Evolutionary conservation across 1,284 basidiomycete species (phyloP), one percentile per base, ranked within the genome.

Genomic region (Trametes polyzona): DNA sequence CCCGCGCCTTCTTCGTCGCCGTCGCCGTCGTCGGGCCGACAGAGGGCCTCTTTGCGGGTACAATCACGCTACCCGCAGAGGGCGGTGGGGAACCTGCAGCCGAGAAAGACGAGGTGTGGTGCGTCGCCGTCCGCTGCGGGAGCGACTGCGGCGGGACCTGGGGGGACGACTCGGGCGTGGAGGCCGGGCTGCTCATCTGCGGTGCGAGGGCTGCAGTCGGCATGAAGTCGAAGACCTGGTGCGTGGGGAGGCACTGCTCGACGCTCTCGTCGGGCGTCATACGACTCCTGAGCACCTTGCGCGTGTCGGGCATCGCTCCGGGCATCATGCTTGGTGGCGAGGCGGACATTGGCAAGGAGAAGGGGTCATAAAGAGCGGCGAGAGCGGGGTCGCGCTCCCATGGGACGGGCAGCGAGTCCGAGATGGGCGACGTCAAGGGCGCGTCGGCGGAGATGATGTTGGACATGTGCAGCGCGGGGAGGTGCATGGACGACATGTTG

Each of bases 211-310:
- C 39, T 19, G 42, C 47, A 27, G 48, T 53, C 33, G 61, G 61
- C 33, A 52, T 39, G 57, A 86, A 78, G 71, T 88, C 86, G 71
- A 89, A 89, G 59, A 89, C 77, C 73, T 90, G 84, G 69, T 83
- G 81, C 11, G 87, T 89, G 33, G 87, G 80, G 19, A 89, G 70
- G 67, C 87, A 90, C 54, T 79, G 79, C 57, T 82, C 78, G 43
- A 69, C 66, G 12, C 80, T 74, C 14, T 75, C 73, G 62, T 83
- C 82, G n/a, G 82, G 74, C 69, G 73, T 71, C 67, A 74, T 73
- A 64, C 77, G 77, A 56, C 78, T 77, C 68, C 76, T 79, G 73
- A 86, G 81, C 63, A 80, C 58, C 40, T 49, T 74, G 52, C 74
- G 76, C n/a, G 75, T 58, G 21, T 77, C 52, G 7, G 78, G 76